These are phyloP conservation scores for Penicillium steckii DNA, from an alignment of 495 filamentous ascomycete species.

Conservation along the genomic window DNA sequence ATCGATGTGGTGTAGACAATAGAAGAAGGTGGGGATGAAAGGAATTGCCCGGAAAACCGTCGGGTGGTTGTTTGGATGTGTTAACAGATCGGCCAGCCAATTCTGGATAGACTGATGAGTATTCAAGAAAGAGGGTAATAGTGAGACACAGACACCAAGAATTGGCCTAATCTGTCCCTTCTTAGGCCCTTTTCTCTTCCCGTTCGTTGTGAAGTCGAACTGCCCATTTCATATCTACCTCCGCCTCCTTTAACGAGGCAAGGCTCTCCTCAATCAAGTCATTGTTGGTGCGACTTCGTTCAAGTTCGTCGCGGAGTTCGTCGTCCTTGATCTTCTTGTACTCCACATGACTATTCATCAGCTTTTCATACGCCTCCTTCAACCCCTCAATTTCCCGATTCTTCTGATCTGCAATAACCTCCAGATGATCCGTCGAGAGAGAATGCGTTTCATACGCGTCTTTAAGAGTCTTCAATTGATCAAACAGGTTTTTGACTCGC, in stretches of 20 bases:
- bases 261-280: slow-evolving; percentile 53
- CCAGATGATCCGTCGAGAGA: slow-evolving; percentile 60
- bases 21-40: too few species aligned
- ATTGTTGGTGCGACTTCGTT: slow-evolving; percentile 52
- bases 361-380: slow-evolving; percentile 57
- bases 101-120: too few species aligned
- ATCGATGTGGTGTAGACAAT: too few species aligned
- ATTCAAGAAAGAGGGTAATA: background rate
- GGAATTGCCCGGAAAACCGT: too few species aligned
- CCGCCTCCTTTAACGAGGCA: slow-evolving; percentile 58
- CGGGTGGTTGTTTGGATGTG: too few species aligned
- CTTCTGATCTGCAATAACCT: slow-evolving; percentile 68
- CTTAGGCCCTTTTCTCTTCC: slow-evolving; percentile 10
- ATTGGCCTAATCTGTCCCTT: background rate
- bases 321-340: slow-evolving; percentile 66
- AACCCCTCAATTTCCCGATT: slow-evolving; percentile 61
- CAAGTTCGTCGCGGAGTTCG: slow-evolving; percentile 55
- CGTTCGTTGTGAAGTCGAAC: slow-evolving; percentile 59
- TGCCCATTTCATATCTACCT: slow-evolving; percentile 68
- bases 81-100: too few species aligned
- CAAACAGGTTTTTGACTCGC: slow-evolving; percentile 30
- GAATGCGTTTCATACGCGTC: slow-evolving; percentile 40
- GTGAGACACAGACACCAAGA: background rate
- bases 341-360: slow-evolving; percentile 53
- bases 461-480: slow-evolving; percentile 35